A percentile compares a stretch with the other conserved stretches of the same genome.
phyloP scores from a whole-genome alignment of 257 asterid species.

The Leptodermis oblonga region DNA sequence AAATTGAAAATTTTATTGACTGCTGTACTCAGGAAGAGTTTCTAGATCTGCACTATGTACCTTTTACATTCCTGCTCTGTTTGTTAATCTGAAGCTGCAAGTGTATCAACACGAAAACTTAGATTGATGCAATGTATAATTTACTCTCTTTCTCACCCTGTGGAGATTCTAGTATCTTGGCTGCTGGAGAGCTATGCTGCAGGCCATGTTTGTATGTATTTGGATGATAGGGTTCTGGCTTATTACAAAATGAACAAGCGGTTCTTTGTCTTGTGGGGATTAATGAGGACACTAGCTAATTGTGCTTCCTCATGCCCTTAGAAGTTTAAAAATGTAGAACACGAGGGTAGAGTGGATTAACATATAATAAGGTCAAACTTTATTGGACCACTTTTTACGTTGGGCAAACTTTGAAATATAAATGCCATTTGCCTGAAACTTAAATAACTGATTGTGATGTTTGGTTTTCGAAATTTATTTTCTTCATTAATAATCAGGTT shows the following conservation, averaged over 20 bases:
- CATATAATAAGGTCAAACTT: background rate
- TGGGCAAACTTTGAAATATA: background rate
- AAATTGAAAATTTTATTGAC: too few species aligned
- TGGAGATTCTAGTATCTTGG: background rate
- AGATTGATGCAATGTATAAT: background rate
- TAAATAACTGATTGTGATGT: background rate
- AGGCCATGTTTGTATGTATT: background rate
- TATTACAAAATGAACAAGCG: background rate
- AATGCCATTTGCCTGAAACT: background rate
- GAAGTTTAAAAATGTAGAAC: background rate
- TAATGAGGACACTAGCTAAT: background rate
- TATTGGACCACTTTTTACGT: background rate
- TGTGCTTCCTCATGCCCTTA: background rate
- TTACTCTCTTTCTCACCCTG: background rate
- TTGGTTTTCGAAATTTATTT: background rate
- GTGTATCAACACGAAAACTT: too few species aligned
- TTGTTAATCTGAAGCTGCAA: background rate
- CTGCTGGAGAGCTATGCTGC: background rate
- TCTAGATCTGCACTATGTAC: background rate
- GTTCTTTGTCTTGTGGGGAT: background rate
- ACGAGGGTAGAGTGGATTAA: background rate
- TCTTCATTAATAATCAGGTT: conserved; percentile 4
- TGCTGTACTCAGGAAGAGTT: background rate
- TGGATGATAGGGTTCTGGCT: background rate
- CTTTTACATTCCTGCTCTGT: background rate